These are phyloP conservation scores for Gossypium rotundifolium DNA, from an alignment of 345 rosid species.

Conservation along the genomic window DNA sequence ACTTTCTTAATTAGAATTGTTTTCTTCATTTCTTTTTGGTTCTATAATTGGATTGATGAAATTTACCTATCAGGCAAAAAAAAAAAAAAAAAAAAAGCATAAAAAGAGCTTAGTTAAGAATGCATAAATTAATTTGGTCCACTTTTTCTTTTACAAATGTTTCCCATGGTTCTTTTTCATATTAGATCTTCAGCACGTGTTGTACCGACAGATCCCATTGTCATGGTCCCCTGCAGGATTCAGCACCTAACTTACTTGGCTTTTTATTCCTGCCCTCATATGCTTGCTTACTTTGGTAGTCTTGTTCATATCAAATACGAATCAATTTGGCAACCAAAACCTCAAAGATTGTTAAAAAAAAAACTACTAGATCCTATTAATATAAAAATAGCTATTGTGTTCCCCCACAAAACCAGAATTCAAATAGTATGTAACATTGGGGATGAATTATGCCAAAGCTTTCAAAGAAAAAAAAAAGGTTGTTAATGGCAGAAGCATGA, in stretches of 20 bases:
- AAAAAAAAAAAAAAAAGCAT: not conserved
- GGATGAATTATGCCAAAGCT: no score
- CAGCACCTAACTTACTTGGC: not conserved
- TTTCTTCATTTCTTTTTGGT: not conserved
- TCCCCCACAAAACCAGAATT: no score
- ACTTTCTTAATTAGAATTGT: not conserved
- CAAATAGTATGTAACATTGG: no score
- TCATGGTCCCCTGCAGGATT: slow-evolving; percentile 5
- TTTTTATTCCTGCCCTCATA: not conserved
- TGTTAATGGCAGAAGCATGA: slow-evolving; percentile 8
- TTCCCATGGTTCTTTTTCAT: slow-evolving; percentile 16
- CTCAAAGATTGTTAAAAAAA: no score
- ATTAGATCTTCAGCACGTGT: slow-evolving; percentile 27
- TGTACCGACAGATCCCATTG: slow-evolving; percentile 24
- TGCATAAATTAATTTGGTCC: not conserved
- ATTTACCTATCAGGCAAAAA: not conserved
- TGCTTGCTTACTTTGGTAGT: not conserved
- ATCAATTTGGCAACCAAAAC: no score
- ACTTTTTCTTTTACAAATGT: not conserved
- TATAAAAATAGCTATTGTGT: no score
- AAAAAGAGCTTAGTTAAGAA: not conserved
- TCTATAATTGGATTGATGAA: slow-evolving; percentile 2
- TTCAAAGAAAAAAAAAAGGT: not conserved
- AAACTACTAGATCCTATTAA: no score
- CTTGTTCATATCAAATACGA: not conserved